A percentile compares a stretch with the other conserved stretches of the same genome.
Conservation (phyloP, 257 asterid species). For the Przewalskia tangutica region DNA sequence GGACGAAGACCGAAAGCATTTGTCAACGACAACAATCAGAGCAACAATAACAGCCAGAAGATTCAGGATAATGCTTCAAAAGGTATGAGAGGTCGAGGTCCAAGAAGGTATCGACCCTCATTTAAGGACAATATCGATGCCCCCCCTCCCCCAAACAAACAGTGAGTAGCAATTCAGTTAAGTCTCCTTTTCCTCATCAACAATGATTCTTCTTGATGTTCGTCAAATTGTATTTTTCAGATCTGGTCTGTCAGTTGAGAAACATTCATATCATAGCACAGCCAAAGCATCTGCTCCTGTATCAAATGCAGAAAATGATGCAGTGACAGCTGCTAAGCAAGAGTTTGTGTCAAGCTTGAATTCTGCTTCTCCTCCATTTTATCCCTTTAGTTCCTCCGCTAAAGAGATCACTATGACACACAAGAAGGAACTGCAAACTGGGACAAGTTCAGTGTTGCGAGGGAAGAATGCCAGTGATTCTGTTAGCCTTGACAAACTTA, state of each 20-base stretch:
- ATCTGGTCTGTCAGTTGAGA: constrained; percentile 48
- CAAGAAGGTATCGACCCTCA: constrained; percentile 72
- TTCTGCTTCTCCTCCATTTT: constrained; percentile 97
- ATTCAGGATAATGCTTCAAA: constrained; percentile 41
- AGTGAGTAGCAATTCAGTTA: constrained; percentile 34
- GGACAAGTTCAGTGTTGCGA: constrained; percentile 23
- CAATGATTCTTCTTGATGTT: neutral
- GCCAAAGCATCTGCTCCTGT: constrained; percentile 34
- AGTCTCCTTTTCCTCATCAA: neutral
- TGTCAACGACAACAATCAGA: constrained; percentile 27
- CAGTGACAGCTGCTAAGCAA: constrained; percentile 39
- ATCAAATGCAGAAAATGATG: constrained; percentile 40
- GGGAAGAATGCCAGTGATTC: constrained; percentile 60
- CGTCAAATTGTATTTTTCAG: constrained; percentile 27
- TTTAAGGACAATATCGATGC: constrained; percentile 44
- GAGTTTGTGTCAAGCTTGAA: constrained; percentile 66
- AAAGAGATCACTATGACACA: constrained; percentile 40
- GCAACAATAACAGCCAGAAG: constrained; percentile 13
- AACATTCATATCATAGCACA: constrained; percentile 29
- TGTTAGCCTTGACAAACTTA: constrained; percentile 43
- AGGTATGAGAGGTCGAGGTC: constrained; percentile 81
- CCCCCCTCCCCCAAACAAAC: constrained; percentile 35
- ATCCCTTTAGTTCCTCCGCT: constrained; percentile 77
- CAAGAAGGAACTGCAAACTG: constrained; percentile 46
- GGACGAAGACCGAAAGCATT: constrained; percentile 48